Percentiles rank a stretch among this genome's conserved stretches.
Evolutionary conservation across 116 monocot genomes (phyloP).

Genomic region (Papilionanthe hybrid): DNA sequence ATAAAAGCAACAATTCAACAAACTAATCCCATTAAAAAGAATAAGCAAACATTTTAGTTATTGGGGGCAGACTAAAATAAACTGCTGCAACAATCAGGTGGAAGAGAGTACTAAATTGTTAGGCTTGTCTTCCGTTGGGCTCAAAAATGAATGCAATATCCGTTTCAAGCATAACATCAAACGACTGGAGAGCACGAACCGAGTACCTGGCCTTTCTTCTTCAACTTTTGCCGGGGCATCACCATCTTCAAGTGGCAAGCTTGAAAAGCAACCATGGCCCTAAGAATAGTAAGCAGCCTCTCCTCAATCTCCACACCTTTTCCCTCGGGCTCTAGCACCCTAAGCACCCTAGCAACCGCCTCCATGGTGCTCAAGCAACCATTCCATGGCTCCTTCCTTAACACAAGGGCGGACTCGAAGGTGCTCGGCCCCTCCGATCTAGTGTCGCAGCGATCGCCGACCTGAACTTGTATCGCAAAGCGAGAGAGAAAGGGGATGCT

Average conservation of each 20-base stretch:
- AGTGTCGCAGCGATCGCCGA: slow-evolving; percentile 25
- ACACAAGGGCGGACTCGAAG: slow-evolving; percentile 54
- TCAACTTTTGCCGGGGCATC: slow-evolving; percentile 32
- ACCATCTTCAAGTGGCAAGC: slow-evolving; percentile 31
- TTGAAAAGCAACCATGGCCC: slow-evolving; percentile 70
- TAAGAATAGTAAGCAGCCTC: slow-evolving; percentile 37
- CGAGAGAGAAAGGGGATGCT: slow-evolving; percentile 46
- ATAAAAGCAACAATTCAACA: too few species aligned
- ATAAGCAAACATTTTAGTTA: too few species aligned
- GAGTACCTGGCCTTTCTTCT: slow-evolving; percentile 30
- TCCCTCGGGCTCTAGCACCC: slow-evolving; percentile 54
- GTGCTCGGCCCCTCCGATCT: slow-evolving; percentile 55
- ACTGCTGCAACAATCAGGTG: too few species aligned
- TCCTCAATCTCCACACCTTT: slow-evolving; percentile 44
- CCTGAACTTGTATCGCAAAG: slow-evolving; percentile 37
- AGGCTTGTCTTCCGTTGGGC: too few species aligned
- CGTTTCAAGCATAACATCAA: slow-evolving; percentile 13
- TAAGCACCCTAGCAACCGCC: slow-evolving; percentile 74
- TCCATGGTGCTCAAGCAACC: slow-evolving; percentile 91
- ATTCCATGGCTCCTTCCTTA: slow-evolving; percentile 67
- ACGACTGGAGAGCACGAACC: not conserved
- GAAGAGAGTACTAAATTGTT: too few species aligned
- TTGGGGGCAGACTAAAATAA: too few species aligned
- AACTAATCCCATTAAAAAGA: too few species aligned
- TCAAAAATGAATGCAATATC: not conserved